Conservation (phyloP, 208 protist genomes). For the Acanthamoeba polyphaga region DNA sequence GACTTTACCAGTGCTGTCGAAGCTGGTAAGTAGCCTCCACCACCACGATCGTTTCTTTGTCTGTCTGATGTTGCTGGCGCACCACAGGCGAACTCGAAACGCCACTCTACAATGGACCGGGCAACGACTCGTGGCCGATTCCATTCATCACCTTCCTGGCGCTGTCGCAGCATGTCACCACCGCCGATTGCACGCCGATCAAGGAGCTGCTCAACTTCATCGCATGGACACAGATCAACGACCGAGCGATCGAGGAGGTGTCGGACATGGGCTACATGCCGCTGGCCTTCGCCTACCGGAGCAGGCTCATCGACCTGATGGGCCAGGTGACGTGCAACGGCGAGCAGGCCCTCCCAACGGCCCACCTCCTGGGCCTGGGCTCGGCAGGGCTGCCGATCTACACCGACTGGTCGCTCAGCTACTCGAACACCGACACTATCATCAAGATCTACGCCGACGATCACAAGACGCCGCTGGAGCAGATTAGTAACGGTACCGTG, state of each 20-base stretch:
- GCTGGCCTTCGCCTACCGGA: constrained; percentile 9
- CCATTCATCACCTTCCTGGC: constrained; percentile 33
- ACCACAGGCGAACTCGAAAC: background rate
- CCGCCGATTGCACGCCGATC: constrained; percentile 4
- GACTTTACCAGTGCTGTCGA: background rate
- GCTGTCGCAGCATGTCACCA: background rate
- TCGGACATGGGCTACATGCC: constrained; percentile 12
- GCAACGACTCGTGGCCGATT: constrained; percentile 4
- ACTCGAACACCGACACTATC: background rate
- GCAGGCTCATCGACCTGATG: constrained; percentile 12
- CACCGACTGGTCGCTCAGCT: background rate
- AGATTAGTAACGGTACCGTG: background rate
- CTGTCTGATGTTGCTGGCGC: background rate
- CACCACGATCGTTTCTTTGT: background rate
- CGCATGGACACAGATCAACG: constrained; percentile 27
- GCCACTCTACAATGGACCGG: background rate
- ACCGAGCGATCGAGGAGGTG: background rate
- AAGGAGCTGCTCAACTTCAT: constrained; percentile 34
- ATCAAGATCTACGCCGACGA: background rate
- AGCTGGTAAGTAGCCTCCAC: background rate
- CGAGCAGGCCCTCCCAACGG: constrained; percentile 26
- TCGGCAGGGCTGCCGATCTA: background rate
- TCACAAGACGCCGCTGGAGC: background rate
- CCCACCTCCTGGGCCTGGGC: background rate
- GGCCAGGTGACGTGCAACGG: background rate